Evolutionary conservation across 805 yeast species (phyloP).

Genomic region (Deakozyma indianensis): DNA sequence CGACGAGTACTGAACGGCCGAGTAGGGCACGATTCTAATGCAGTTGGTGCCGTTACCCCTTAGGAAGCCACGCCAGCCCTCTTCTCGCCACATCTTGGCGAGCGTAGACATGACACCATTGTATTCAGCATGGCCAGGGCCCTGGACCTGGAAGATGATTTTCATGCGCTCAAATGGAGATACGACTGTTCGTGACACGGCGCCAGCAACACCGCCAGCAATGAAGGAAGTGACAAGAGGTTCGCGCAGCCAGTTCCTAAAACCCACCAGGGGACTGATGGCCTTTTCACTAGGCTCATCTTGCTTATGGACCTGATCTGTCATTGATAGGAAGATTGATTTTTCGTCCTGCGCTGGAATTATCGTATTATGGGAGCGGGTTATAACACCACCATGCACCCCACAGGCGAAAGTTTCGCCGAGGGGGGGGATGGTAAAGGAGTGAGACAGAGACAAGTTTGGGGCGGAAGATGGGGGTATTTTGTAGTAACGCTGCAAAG

Average conservation of each 20-base stretch:
- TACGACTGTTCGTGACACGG: constrained; percentile 81
- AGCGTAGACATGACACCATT: constrained; percentile 69
- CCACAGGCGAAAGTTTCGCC: too few species aligned
- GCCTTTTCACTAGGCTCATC: not conserved
- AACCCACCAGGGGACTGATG: not conserved
- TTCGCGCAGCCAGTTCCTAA: constrained; percentile 5
- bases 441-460: too few species aligned
- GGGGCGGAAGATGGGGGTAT: too few species aligned
- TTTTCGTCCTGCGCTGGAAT: not conserved
- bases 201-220: constrained; percentile 96
- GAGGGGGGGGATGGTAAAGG: too few species aligned
- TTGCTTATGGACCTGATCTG: not conserved
- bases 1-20: constrained; percentile 85
- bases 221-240: constrained; percentile 58
- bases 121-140: constrained; percentile 30
- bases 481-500: too few species aligned
- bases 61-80: constrained; percentile 81
- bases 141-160: constrained; percentile 82
- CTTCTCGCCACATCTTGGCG: constrained; percentile 67
- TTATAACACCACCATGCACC: not conserved
- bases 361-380: not conserved
- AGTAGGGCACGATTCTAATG: constrained; percentile 79
- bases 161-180: constrained; percentile 94
- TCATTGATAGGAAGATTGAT: not conserved
- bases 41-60: constrained; percentile 89